These are phyloP conservation scores for Aspergillus puulaauensis DNA, from an alignment of 2,329 filamentous ascomycete species.

Conservation along the genomic window DNA sequence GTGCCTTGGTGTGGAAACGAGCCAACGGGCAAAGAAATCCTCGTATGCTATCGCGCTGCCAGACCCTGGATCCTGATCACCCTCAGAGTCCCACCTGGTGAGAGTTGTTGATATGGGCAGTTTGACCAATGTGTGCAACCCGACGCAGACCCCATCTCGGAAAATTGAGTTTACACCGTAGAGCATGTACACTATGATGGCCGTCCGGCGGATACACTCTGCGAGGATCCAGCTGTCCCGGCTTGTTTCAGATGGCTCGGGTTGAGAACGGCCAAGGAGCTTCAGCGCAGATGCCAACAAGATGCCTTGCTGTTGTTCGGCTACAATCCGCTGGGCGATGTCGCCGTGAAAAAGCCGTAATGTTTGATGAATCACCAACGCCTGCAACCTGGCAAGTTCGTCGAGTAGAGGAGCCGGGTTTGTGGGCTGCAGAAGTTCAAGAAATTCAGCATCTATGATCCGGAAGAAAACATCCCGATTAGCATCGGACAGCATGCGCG, in stretches of 20 bases:
- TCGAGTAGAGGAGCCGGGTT: neutral
- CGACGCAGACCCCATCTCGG: neutral
- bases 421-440: neutral
- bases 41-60: neutral
- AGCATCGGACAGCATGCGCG: neutral
- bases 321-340: neutral
- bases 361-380: conserved; percentile 2
- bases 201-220: conserved; percentile 4
- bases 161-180: conserved; percentile 3
- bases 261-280: neutral
- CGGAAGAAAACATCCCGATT: neutral
- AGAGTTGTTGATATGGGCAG: neutral
- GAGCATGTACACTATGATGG: neutral
- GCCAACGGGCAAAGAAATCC: neutral
- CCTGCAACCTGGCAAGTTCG: neutral
- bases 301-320: neutral
- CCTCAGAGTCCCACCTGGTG: neutral
- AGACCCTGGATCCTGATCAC: neutral
- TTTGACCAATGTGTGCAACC: conserved; percentile 1
- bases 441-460: neutral
- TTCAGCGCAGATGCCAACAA: neutral
- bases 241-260: neutral
- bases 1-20: conserved; percentile 2
- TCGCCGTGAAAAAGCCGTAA: conserved; percentile 2
- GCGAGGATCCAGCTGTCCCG: neutral